phyloP scores from a whole-genome alignment of 2,329 filamentous ascomycete species.

The Fusarium tupiense region DNA sequence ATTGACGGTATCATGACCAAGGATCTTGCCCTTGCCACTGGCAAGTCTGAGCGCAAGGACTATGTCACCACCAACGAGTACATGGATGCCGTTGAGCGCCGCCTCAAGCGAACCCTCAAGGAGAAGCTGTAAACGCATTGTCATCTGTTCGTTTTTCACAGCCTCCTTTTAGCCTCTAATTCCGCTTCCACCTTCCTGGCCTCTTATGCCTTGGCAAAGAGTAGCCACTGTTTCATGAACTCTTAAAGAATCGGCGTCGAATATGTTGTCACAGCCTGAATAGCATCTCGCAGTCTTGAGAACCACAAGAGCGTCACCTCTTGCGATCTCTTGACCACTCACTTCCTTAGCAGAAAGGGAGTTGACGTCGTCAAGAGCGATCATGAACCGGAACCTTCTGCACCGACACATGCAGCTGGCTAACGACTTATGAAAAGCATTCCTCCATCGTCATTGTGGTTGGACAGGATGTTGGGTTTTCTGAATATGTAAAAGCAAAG shows the following conservation, averaged over 20 bases:
- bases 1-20: conserved; percentile 98
- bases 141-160: conserved; percentile 7
- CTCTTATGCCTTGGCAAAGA: conserved; percentile 24
- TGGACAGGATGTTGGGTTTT: conserved; percentile 33
- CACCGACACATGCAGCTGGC: conserved; percentile 23
- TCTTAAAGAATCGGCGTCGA: conserved; percentile 15
- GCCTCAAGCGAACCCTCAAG: conserved; percentile 83
- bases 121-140: conserved; percentile 70
- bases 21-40: conserved; percentile 94
- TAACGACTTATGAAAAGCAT: conserved; percentile 36
- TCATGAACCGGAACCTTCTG: conserved; percentile 29
- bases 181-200: conserved; percentile 18
- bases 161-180: conserved; percentile 6
- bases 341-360: conserved; percentile 7
- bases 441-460: conserved; percentile 31
- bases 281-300: conserved; percentile 20
- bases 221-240: conserved; percentile 25
- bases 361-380: conserved; percentile 29
- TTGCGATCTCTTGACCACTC: not conserved
- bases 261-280: conserved; percentile 23
- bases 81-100: conserved; percentile 88
- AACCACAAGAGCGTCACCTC: conserved; percentile 11
- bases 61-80: conserved; percentile 96
- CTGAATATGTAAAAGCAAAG: conserved; percentile 33
- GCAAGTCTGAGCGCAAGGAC: conserved; percentile 82